phyloP scores from a whole-genome alignment of 108 stramenopile genomes.

The Mediolabrus comicus region DNA sequence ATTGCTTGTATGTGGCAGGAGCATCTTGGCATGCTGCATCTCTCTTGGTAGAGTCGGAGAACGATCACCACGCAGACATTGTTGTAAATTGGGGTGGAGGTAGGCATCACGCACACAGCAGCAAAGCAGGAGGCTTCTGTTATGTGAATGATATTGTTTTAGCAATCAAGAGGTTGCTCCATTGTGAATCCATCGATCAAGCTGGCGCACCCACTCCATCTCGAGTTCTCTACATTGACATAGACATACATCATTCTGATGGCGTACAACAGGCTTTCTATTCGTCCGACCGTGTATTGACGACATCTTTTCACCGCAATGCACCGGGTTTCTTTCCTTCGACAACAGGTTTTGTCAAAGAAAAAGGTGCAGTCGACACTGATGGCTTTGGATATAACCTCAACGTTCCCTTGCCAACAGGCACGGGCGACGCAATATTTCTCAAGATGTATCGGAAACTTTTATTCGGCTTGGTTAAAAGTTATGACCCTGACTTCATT shows the following conservation, averaged over 20 bases:
- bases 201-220: conserved; percentile 31
- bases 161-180: conserved; percentile 68
- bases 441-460: conserved; percentile 26
- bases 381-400: conserved; percentile 46
- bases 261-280: conserved; percentile 73
- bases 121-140: conserved; percentile 77
- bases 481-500: conserved; percentile 42
- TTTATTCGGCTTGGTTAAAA: conserved; percentile 21
- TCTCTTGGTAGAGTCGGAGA: conserved; percentile 18
- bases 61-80: conserved; percentile 45
- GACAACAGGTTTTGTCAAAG: conserved; percentile 22
- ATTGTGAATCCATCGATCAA: background rate
- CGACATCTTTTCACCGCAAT: conserved; percentile 54
- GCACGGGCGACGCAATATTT: conserved; percentile 30
- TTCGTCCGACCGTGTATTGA: conserved; percentile 45
- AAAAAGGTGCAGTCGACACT: conserved; percentile 40
- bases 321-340: conserved; percentile 49
- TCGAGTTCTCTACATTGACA: conserved; percentile 81
- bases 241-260: conserved; percentile 85
- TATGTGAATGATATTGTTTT: conserved; percentile 87
- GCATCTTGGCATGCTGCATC: conserved; percentile 49
- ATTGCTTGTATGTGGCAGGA: conserved; percentile 38
- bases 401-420: conserved; percentile 49
- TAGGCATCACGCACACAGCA: conserved; percentile 77
- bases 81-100: conserved; percentile 88